Evolutionary conservation across 2,329 filamentous ascomycete genomes (phyloP).

Genomic region (Microdochium trichocladiopsis): DNA sequence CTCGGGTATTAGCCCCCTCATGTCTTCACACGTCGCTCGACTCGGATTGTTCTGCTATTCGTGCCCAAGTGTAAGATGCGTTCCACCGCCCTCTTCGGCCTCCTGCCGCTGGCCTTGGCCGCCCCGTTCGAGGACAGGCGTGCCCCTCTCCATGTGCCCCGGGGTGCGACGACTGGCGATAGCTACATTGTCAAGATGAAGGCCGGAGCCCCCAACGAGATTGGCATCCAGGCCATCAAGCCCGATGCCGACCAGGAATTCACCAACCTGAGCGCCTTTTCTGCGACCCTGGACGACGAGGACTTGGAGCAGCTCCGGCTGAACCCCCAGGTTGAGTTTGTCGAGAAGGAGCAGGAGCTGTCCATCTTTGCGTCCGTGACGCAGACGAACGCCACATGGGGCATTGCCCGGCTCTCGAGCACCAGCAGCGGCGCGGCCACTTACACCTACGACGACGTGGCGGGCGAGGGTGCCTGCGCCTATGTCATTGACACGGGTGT

Average conservation of each 20-base stretch:
- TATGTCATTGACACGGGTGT: slow-evolving; percentile 31
- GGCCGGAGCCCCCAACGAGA: slow-evolving; percentile 7
- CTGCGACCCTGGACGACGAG: neutral
- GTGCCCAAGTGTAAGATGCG: too few relatives aligned
- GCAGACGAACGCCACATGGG: slow-evolving; percentile 29
- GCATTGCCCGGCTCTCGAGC: slow-evolving; percentile 31
- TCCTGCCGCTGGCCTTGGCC: slow-evolving; percentile 26
- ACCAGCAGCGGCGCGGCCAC: slow-evolving; percentile 15
- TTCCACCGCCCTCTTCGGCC: slow-evolving; percentile 25
- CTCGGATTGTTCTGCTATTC: too few relatives aligned
- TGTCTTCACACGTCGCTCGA: too few relatives aligned
- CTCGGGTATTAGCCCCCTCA: too few relatives aligned
- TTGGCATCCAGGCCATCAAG: neutral
- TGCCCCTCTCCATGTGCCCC: slow-evolving; percentile 28
- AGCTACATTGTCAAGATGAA: slow-evolving; percentile 39
- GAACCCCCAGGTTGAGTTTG: neutral
- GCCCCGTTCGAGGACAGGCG: slow-evolving; percentile 15
- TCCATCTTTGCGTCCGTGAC: slow-evolving; percentile 23
- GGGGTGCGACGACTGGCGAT: slow-evolving; percentile 28
- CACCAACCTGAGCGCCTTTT: neutral
- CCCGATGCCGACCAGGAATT: neutral
- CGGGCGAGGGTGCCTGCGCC: slow-evolving; percentile 21
- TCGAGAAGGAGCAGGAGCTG: neutral
- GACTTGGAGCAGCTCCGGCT: neutral
- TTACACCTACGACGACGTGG: slow-evolving; percentile 27